Base-by-base conservation (phyloP, 2,329 filamentous ascomycete genomes). In the Exophiala sp. region DNA sequence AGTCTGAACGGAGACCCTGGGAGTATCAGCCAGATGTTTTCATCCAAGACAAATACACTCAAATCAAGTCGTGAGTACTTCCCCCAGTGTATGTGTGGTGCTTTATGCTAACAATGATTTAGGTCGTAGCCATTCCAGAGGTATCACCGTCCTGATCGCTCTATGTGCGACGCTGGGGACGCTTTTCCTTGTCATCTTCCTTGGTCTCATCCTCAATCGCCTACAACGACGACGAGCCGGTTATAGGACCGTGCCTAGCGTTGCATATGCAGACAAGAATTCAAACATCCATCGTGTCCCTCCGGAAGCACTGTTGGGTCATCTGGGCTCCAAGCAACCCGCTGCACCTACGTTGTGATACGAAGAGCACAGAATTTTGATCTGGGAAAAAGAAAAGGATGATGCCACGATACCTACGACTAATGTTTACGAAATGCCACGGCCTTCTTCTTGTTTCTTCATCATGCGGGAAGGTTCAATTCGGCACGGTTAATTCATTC, bases 11-110 rank as follows among this genome's bases (percentile, higher is more conserved):
- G 81, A 51, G 74, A 75, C 10, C 73, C 80, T 9, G 88, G 90
- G 42, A 90, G 81, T 61, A 79, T 98, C 62, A 82, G 85, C 27
- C 81, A 80, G 58, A 76, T 97, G 55, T 95, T 98, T 66, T 85
- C 90, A 9, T 82, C 94, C 70, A 85, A 87, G 42, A 73, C 83
- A 56, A 82, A 86, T 64, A 86, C 87, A 64, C 93, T 95, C 70
- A 76, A 72, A 21, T 71, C 76, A 50, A 68, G 72, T 59, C 67
- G 83, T 86, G 75, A 73, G 80, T 76, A 22, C 19, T 41, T 13
- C 32, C 6, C 18, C 41, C 23, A n/a, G 35, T n/a, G 22, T 3
- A 16, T 4, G 14, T 34, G 27, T 44, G 2, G 37, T 24, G 44
- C 46, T 18, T 16, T 43, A 27, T 53, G 16, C 48, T 41, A 38